Percentiles rank a stretch among this genome's conserved stretches.
phyloP scores from a whole-genome alignment of 2,329 filamentous ascomycete genomes.

The Didymella arachidicola region DNA sequence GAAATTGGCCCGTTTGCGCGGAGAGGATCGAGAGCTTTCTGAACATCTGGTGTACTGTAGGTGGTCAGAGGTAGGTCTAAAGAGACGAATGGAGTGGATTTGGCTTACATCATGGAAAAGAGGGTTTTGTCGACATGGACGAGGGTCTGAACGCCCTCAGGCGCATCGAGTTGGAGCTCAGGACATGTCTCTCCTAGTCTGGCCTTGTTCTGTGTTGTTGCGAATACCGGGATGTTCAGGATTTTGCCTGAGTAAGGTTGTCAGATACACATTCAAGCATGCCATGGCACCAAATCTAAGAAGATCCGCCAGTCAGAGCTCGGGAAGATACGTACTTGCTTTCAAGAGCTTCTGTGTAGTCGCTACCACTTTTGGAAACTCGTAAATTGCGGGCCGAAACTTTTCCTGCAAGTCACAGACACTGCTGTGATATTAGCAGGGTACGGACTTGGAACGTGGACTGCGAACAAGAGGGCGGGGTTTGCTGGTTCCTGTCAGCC shows the following conservation, averaged over 20 bases:
- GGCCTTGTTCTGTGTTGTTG: conserved; percentile 82
- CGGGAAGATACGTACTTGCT: conserved; percentile 49
- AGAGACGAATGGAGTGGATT: background rate
- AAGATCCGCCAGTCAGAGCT: background rate
- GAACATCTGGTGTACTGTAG: conserved; percentile 67
- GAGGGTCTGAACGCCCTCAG: conserved; percentile 61
- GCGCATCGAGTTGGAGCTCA: conserved; percentile 66
- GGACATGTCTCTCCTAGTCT: conserved; percentile 82
- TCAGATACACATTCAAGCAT: conserved; percentile 16
- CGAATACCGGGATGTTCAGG: conserved; percentile 79
- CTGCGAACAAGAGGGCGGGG: conserved; percentile 52
- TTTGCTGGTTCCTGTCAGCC: conserved; percentile 46
- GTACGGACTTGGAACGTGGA: conserved; percentile 11
- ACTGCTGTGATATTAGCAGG: conserved; percentile 58
- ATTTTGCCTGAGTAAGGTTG: conserved; percentile 53
- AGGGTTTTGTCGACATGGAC: conserved; percentile 81
- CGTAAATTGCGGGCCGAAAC: conserved; percentile 82
- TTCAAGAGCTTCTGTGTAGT: conserved; percentile 62
- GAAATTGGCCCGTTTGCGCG: conserved; percentile 38
- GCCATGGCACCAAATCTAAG: background rate
- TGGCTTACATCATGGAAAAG: conserved; percentile 77
- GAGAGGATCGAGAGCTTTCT: conserved; percentile 53
- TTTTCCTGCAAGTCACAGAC: conserved; percentile 96
- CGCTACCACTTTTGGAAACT: conserved; percentile 76
- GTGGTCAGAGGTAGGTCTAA: background rate